Evolutionary conservation across 768 basidiomycete species (phyloP).

Genomic region (Chalciporus sphaerocephalus): DNA sequence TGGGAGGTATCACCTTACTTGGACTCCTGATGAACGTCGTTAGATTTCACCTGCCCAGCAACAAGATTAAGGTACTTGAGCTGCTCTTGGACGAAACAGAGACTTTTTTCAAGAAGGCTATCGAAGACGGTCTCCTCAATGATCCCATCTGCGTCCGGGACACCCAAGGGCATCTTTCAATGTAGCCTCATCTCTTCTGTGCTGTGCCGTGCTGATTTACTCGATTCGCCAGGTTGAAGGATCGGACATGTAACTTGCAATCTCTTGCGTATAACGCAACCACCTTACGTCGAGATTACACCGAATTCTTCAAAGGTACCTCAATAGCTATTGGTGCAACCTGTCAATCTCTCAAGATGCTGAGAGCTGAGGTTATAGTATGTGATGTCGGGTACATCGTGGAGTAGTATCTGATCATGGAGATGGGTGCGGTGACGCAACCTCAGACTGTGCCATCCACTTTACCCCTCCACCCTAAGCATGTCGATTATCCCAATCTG

Average conservation of each 20-base stretch:
- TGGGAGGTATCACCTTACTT: not conserved
- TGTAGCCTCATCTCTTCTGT: no score
- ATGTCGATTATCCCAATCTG: not conserved
- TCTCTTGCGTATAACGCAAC: not conserved
- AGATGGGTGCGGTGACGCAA: not conserved
- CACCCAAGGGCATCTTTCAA: not conserved
- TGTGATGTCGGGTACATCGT: no score
- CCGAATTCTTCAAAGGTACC: not conserved
- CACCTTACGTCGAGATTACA: not conserved
- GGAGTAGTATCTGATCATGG: not conserved
- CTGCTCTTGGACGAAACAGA: not conserved
- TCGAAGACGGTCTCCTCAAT: not conserved
- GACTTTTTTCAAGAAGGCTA: not conserved
- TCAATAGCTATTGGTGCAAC: not conserved
- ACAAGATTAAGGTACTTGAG: slow-evolving; percentile 1
- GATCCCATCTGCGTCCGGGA: not conserved
- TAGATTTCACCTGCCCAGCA: slow-evolving; percentile 1
- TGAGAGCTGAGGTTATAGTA: not conserved
- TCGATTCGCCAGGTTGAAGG: not conserved
- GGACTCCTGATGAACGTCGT: not conserved
- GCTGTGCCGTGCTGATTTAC: no score
- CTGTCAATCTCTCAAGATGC: not conserved
- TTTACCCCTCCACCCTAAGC: not conserved
- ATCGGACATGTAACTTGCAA: not conserved
- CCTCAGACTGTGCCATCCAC: not conserved